Evolutionary conservation across 768 basidiomycete genomes (phyloP).

Genomic region (Suillus weaverae): DNA sequence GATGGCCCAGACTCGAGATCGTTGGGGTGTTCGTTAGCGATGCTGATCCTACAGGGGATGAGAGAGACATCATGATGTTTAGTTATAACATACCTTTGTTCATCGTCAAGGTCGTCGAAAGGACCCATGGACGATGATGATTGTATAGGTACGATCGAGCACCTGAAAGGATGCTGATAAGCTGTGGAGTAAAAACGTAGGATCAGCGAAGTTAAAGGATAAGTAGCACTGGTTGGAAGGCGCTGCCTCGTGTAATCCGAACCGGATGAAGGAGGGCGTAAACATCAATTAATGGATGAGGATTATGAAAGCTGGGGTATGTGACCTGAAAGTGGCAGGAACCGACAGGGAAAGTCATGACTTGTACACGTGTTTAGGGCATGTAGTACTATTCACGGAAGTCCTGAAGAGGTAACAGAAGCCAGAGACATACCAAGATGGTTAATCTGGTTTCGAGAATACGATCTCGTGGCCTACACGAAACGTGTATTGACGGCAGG

Average conservation of each 20-base stretch:
- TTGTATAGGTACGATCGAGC: conserved; percentile 10
- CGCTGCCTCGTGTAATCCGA: conserved; percentile 29
- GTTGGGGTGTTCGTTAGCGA: conserved; percentile 29
- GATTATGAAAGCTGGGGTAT: conserved; percentile 14
- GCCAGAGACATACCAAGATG: not conserved
- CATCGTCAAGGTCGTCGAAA: conserved; percentile 28
- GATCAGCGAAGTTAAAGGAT: conserved; percentile 11
- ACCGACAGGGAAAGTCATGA: conserved; percentile 17
- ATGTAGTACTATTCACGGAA: conserved; percentile 22
- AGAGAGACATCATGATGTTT: not conserved
- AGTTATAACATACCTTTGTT: conserved; percentile 22
- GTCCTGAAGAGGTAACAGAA: not conserved
- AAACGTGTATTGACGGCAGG: not conserved
- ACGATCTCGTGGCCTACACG: not conserved
- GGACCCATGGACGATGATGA: conserved; percentile 26
- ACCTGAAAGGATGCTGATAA: not conserved
- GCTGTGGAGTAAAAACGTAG: conserved; percentile 5
- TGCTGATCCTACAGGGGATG: conserved; percentile 18
- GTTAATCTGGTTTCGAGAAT: not conserved
- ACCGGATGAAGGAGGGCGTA: conserved; percentile 15
- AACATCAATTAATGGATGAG: conserved; percentile 16
- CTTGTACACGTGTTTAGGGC: conserved; percentile 27
- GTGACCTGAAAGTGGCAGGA: conserved; percentile 9
- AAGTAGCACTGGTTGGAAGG: conserved; percentile 12
- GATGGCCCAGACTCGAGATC: conserved; percentile 33